These are phyloP conservation scores for Backusella parvicylindrica DNA, from an alignment of 192 early-diverging fungal species.

Conservation along the genomic window DNA sequence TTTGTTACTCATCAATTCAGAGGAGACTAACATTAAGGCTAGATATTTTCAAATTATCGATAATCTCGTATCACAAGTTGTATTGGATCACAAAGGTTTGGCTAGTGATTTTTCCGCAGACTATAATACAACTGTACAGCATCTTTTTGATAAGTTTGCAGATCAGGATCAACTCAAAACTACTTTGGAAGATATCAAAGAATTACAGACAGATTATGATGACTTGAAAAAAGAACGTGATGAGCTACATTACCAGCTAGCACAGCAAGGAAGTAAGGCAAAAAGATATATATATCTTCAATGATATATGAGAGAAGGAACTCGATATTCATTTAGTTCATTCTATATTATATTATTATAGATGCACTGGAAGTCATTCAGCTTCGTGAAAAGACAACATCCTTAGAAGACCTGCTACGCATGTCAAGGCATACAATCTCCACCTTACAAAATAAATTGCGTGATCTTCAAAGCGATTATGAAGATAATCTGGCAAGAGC, in stretches of 20 bases:
- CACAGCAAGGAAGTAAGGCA: constrained; percentile 45
- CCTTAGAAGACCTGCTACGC: constrained; percentile 50
- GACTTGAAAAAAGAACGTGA: constrained; percentile 62
- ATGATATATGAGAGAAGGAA: no score
- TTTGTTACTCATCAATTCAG: constrained; percentile 61
- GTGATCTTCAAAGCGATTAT: constrained; percentile 65
- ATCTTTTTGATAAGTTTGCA: constrained; percentile 71
- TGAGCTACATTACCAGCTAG: constrained; percentile 60
- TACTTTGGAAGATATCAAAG: constrained; percentile 65
- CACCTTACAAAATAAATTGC: constrained; percentile 66
- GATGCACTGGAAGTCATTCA: constrained; percentile 36
- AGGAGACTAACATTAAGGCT: constrained; percentile 58
- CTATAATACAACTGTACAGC: constrained; percentile 66
- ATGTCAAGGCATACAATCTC: constrained; percentile 75
- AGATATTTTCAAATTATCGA: constrained; percentile 80
- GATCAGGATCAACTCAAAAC: constrained; percentile 76
- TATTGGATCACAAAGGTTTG: constrained; percentile 66
- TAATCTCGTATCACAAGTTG: constrained; percentile 71
- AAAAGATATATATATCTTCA: background rate
- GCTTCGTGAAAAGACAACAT: constrained; percentile 48
- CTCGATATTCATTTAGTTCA: no score
- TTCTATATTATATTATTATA: background rate
- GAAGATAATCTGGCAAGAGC: constrained; percentile 53
- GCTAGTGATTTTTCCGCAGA: constrained; percentile 36
- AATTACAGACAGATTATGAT: constrained; percentile 61